phyloP scores from a whole-genome alignment of 495 filamentous ascomycete genomes.

The Aspergillus ostianus region DNA sequence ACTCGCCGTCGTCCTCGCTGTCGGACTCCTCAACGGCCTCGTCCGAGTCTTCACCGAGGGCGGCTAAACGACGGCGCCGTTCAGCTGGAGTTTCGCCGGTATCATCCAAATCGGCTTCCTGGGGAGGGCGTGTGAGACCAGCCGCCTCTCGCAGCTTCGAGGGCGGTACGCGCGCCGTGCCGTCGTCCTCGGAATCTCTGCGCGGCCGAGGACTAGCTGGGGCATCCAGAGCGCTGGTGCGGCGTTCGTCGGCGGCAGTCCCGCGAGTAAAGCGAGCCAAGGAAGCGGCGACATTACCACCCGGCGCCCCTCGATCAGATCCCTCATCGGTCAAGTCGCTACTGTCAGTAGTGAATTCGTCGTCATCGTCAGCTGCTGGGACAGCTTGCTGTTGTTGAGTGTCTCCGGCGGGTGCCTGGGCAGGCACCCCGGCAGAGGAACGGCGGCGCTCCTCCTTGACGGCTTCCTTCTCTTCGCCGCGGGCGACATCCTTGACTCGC shows the following conservation, averaged over 20 bases:
- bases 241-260: conserved; percentile 51
- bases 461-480: conserved; percentile 28
- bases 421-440: background rate
- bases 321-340: conserved; percentile 33
- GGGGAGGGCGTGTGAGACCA: conserved; percentile 26
- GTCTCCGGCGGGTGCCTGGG: background rate
- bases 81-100: conserved; percentile 79
- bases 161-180: conserved; percentile 54
- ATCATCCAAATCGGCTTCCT: conserved; percentile 38
- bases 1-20: conserved; percentile 30
- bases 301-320: conserved; percentile 31
- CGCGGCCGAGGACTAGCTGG: conserved; percentile 31
- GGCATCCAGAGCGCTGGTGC: conserved; percentile 35
- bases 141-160: conserved; percentile 38
- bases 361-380: conserved; percentile 22
- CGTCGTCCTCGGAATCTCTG: conserved; percentile 58
- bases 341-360: conserved; percentile 31
- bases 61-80: conserved; percentile 76
- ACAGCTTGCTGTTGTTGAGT: conserved; percentile 7
- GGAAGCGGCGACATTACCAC: conserved; percentile 46
- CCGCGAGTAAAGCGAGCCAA: conserved; percentile 43
- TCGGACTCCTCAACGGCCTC: conserved; percentile 25
- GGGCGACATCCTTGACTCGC: conserved; percentile 55
- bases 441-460: conserved; percentile 12
- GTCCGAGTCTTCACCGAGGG: conserved; percentile 66